phyloP scores from a whole-genome alignment of 345 rosid species.

The Mallotus nudiflorus region DNA sequence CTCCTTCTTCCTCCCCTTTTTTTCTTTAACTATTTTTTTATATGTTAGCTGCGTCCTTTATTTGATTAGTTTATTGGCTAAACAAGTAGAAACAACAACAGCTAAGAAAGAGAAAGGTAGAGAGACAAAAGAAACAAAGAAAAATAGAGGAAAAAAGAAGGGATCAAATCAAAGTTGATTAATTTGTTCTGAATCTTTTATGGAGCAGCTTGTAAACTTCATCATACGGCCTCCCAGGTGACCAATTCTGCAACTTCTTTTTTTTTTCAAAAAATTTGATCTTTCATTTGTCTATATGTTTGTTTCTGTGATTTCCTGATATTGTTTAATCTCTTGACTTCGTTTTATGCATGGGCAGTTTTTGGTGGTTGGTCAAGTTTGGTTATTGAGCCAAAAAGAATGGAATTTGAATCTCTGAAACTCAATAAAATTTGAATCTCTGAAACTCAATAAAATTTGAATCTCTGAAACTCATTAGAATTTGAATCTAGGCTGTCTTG shows the following conservation, averaged over 20 bases:
- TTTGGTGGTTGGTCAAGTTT: background rate
- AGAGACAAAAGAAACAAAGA: background rate
- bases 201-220: slow-evolving; percentile 96
- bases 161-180: slow-evolving; percentile 2
- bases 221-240: slow-evolving; percentile 97
- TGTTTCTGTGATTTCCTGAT: background rate
- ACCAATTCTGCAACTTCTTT: slow-evolving; percentile 1
- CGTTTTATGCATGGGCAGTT: slow-evolving; percentile 4
- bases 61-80: slow-evolving; percentile 4
- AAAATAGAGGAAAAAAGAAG: background rate
- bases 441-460: background rate
- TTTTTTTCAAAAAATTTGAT: no score
- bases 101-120: background rate
- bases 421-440: background rate
- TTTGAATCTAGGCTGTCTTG: slow-evolving; percentile 14
- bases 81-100: background rate
- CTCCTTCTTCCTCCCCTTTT: no score
- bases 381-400: background rate
- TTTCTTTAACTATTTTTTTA: no score
- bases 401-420: background rate
- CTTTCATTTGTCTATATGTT: background rate
- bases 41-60: background rate
- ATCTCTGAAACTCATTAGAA: background rate
- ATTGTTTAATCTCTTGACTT: background rate
- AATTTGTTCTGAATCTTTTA: slow-evolving; percentile 35